Base-by-base conservation (phyloP, 148 eudicot species). In the Gaultheria prostrata region DNA sequence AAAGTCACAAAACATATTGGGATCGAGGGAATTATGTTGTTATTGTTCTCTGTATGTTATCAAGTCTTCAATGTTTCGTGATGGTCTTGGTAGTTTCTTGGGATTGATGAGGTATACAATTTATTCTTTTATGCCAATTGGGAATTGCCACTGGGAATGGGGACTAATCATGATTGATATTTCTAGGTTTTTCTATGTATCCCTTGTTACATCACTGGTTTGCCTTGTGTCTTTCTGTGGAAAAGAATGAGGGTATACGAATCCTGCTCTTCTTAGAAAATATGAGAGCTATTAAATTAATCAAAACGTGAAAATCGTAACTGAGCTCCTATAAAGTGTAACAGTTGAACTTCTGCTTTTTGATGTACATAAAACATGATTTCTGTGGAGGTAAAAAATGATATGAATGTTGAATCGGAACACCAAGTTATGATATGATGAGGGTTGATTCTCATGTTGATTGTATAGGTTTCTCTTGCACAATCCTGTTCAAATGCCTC, bases 391-490 rank as follows among this genome's bases (percentile, higher is more conserved):
- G 49, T 59, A 79, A 79, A 39, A 39, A 39, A 4, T 39, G 6
- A 39, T 39, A 4, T 39, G 43, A 39, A 6, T 39, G 43, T 21
- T 7, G 24, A 6, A 79, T 80, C 53, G 12, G 12, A 32, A 56
- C 69, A 51, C 28, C 70, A n/a, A 39, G 39, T 80, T 30, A 35
- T 80, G 20, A 24, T 61, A 54, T 35, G 67, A 18, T 56, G 63
- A 57, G 5, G 18, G 10, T 57, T 63, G 35, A 53, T 83, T 26
- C 78, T 86, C n/a, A 57, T 76, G 17, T 59, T 85, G 76, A 50
- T 76, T 88, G 45, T 86, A 83, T 82, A 96, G 99, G 99, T 96
- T 88, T 89, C 94, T 82, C 97, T 96, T 87, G 99, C 98, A 80
- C 90, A 87, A 73, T 91, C 95, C 72, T 94, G 97, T 84, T 82